Conservation (phyloP, 129 eudicot genomes). For the Flaveria ramosissima region DNA sequence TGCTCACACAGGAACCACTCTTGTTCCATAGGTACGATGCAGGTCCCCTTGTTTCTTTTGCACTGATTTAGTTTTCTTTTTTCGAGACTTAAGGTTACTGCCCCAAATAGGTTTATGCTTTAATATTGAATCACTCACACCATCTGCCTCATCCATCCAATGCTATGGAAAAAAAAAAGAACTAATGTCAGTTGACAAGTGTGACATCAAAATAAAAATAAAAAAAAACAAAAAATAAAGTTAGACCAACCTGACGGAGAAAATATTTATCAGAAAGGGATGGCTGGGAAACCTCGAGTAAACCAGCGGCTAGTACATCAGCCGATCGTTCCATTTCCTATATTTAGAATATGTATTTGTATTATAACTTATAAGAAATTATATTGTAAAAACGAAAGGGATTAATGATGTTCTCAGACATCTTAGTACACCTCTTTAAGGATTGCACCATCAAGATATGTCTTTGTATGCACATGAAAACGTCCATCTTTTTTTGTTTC, state of each 20-base stretch:
- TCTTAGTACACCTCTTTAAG: conserved; percentile 69
- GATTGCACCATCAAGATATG: conserved; percentile 95
- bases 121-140: conserved; percentile 67
- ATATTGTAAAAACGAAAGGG: neutral
- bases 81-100: conserved; percentile 41
- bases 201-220: neutral
- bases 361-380: neutral
- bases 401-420: neutral
- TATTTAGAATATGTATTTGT: conserved; percentile 16
- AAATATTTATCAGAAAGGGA: conserved; percentile 84
- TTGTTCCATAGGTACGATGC: conserved; percentile 92
- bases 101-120: conserved; percentile 94
- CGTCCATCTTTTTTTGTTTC: conserved; percentile 99
- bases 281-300: conserved; percentile 95
- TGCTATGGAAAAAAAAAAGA: conserved; percentile 49
- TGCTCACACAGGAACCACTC: conserved; percentile 97
- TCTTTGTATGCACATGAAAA: conserved; percentile 94
- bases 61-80: conserved; percentile 52
- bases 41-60: conserved; percentile 75
- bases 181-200: conserved; percentile 16
- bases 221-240: conserved; percentile 2
- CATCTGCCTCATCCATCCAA: conserved; percentile 73
- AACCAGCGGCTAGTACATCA: conserved; percentile 98
- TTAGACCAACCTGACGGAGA: conserved; percentile 82
- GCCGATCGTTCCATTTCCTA: conserved; percentile 99